Conservation (phyloP, 1,139 yeast genomes). For the Pichia sp. region DNA sequence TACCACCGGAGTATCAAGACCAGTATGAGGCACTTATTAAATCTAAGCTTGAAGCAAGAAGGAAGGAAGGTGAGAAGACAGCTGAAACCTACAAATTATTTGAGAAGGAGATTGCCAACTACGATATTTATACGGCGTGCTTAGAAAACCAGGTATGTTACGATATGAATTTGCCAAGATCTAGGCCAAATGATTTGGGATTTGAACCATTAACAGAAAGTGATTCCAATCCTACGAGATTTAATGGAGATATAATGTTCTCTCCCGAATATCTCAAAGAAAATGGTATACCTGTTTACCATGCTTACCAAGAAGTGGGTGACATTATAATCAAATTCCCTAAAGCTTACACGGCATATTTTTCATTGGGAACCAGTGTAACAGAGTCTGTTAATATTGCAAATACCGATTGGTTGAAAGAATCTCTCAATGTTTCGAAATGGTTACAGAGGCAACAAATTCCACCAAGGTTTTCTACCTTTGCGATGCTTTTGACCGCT, state of each 20-base stretch:
- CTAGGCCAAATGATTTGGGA: slow-evolving; percentile 17
- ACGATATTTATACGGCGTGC: slow-evolving; percentile 21
- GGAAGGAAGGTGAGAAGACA: slow-evolving; percentile 16
- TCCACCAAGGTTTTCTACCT: slow-evolving; percentile 48
- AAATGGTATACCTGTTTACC: slow-evolving; percentile 44
- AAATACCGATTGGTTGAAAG: slow-evolving; percentile 52
- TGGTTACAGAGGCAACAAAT: slow-evolving; percentile 52
- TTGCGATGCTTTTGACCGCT: slow-evolving; percentile 45
- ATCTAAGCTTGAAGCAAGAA: slow-evolving; percentile 24
- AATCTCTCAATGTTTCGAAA: slow-evolving; percentile 44
- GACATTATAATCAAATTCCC: slow-evolving; percentile 59
- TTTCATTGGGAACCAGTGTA: slow-evolving; percentile 53
- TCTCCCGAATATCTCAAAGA: slow-evolving; percentile 46
- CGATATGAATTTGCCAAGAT: slow-evolving; percentile 17
- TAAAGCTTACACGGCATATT: slow-evolving; percentile 43
- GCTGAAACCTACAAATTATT: slow-evolving; percentile 8
- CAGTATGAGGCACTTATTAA: slow-evolving; percentile 53
- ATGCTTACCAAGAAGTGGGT: slow-evolving; percentile 54
- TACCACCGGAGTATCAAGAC: slow-evolving; percentile 64
- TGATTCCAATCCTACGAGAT: slow-evolving; percentile 13
- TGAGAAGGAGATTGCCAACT: slow-evolving; percentile 14
- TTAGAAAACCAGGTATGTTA: slow-evolving; percentile 24
- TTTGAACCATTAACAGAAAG: slow-evolving; percentile 18
- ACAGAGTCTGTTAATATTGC: slow-evolving; percentile 57
- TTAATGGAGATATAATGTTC: slow-evolving; percentile 41